Evolutionary conservation across 176 grass and related monocot species (phyloP).

Genomic region (Dendrocalamus sinicus): DNA sequence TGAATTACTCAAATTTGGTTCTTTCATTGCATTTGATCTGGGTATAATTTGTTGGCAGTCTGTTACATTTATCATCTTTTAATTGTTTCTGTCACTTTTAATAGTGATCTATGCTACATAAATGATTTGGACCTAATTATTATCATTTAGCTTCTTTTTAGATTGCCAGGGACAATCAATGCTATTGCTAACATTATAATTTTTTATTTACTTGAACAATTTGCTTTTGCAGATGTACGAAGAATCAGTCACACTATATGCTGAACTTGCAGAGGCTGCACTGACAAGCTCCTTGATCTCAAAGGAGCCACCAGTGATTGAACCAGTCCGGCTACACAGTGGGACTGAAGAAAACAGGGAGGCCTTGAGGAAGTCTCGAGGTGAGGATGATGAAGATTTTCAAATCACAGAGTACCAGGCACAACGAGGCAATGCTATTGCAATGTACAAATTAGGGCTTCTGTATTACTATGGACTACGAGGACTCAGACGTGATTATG

Average conservation of each 20-base stretch:
- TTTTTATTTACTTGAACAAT: constrained; percentile 11
- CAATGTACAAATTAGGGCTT: constrained; percentile 90
- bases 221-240: constrained; percentile 78
- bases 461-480: constrained; percentile 96
- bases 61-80: neutral
- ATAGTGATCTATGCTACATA: neutral
- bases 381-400: constrained; percentile 94
- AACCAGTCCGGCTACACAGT: constrained; percentile 83
- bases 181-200: constrained; percentile 4
- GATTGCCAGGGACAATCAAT: neutral
- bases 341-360: constrained; percentile 96
- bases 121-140: constrained; percentile 15
- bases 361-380: constrained; percentile 83
- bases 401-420: constrained; percentile 98
- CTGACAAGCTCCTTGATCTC: constrained; percentile 91
- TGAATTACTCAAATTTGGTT: neutral
- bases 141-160: neutral
- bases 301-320: constrained; percentile 84
- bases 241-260: constrained; percentile 85
- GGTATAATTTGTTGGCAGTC: constrained; percentile 6
- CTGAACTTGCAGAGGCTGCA: constrained; percentile 91
- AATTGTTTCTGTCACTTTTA: neutral
- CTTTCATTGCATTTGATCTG: neutral
- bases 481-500: constrained; percentile 78
- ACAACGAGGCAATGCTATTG: constrained; percentile 69